A percentile compares a stretch with the other conserved stretches of the same genome.
phyloP scores from a whole-genome alignment of 148 eudicot species.

The Rhododendron molle region DNA sequence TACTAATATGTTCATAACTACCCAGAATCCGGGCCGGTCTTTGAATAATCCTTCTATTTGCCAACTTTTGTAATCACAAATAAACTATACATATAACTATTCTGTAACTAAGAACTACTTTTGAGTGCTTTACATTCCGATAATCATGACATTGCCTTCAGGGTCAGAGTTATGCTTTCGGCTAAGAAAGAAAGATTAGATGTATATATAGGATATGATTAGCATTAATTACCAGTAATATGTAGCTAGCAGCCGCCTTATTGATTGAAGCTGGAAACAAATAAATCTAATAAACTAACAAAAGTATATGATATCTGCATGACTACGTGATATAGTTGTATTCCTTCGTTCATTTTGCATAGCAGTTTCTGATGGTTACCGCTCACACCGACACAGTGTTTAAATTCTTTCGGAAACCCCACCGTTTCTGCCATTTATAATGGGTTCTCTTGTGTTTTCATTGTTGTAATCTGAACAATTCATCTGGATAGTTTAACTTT shows the following conservation, averaged over 20 bases:
- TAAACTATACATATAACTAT: neutral
- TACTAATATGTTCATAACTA: neutral
- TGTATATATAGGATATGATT: neutral
- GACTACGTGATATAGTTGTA: neutral
- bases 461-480: too few species aligned
- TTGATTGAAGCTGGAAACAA: neutral
- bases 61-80: neutral
- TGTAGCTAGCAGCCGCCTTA: neutral
- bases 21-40: neutral
- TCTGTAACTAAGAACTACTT: neutral
- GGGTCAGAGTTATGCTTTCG: neutral
- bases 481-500: too few species aligned
- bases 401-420: too few species aligned
- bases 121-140: neutral
- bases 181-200: neutral
- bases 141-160: neutral
- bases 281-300: neutral
- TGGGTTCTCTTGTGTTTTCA: too few species aligned
- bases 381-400: too few species aligned
- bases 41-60: neutral
- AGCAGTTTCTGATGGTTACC: too few species aligned
- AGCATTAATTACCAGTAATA: neutral
- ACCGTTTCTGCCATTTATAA: too few species aligned
- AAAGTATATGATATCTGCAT: too few species aligned
- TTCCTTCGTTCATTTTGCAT: neutral